phyloP scores from a whole-genome alignment of 164 flowering plant genomes.

The Berberis vulgaris region DNA sequence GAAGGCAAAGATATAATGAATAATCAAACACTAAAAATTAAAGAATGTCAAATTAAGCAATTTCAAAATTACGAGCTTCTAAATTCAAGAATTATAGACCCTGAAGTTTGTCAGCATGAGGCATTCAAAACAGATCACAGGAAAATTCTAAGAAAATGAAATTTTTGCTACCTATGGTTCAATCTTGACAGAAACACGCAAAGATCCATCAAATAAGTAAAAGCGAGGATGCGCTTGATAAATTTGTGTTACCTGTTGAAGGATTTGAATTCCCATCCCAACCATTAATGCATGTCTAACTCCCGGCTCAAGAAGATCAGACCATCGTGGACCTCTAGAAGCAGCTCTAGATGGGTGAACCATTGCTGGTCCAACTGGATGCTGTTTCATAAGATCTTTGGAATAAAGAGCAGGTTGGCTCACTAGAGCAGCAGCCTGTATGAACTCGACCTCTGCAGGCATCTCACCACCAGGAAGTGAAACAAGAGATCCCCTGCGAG shows the following conservation, averaged over 20 bases:
- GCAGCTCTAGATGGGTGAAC: conserved; percentile 42
- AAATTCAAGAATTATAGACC: no score
- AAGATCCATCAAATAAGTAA: not conserved
- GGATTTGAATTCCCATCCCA: conserved; percentile 51
- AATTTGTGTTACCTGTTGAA: conserved; percentile 41
- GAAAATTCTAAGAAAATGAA: no score
- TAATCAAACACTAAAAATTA: no score
- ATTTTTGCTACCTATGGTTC: no score
- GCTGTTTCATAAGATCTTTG: conserved; percentile 36
- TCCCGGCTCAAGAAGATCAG: conserved; percentile 45
- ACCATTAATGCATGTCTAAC: conserved; percentile 50
- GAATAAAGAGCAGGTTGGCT: conserved; percentile 48
- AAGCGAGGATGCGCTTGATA: not conserved
- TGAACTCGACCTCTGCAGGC: conserved; percentile 23
- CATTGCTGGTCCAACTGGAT: conserved; percentile 48
- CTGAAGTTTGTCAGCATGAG: no score
- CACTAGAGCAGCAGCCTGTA: conserved; percentile 54
- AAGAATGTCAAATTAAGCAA: no score
- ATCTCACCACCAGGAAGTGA: conserved; percentile 39
- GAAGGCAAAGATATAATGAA: no score
- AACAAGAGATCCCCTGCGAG: conserved; percentile 40
- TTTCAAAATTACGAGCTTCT: no score
- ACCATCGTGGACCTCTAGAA: conserved; percentile 31
- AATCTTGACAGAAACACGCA: not conserved
- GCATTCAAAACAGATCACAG: no score